These are phyloP conservation scores for Populus trichocarpa DNA, from an alignment of 441 rosid genomes.

Conservation along the genomic window DNA sequence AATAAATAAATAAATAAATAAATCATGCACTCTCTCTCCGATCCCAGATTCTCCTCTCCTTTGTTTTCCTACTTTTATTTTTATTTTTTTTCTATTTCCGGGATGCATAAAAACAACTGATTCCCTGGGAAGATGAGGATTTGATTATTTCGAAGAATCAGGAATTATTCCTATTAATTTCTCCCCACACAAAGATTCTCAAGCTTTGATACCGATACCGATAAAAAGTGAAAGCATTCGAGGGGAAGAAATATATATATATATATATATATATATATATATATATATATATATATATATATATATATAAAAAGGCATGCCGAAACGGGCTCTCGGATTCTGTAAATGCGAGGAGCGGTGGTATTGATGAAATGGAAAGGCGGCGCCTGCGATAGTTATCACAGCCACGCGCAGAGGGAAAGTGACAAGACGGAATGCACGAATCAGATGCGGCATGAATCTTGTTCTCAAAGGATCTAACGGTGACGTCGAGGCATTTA, in stretches of 20 bases:
- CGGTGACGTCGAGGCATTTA: conserved; percentile 29
- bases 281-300: too few species aligned
- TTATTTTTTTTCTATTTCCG: too few species aligned
- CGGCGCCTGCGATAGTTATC: conserved; percentile 23
- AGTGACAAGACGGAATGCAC: background rate
- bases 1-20: background rate
- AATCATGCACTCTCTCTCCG: background rate
- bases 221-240: background rate
- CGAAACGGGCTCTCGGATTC: background rate
- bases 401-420: background rate
- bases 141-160: background rate
- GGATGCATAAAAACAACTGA: background rate
- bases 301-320: background rate
- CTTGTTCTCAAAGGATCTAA: conserved; percentile 26
- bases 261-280: too few species aligned
- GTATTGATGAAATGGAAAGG: conserved; percentile 10
- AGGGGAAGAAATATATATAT: background rate
- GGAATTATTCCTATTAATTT: background rate
- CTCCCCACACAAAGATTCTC: background rate
- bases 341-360: background rate
- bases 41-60: background rate
- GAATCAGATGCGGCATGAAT: conserved; percentile 33
- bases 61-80: background rate
- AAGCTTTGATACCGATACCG: background rate
- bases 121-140: background rate